These are phyloP conservation scores for Tilletiaria anomala DNA, from an alignment of 1,284 basidiomycete species.

Conservation along the genomic window DNA sequence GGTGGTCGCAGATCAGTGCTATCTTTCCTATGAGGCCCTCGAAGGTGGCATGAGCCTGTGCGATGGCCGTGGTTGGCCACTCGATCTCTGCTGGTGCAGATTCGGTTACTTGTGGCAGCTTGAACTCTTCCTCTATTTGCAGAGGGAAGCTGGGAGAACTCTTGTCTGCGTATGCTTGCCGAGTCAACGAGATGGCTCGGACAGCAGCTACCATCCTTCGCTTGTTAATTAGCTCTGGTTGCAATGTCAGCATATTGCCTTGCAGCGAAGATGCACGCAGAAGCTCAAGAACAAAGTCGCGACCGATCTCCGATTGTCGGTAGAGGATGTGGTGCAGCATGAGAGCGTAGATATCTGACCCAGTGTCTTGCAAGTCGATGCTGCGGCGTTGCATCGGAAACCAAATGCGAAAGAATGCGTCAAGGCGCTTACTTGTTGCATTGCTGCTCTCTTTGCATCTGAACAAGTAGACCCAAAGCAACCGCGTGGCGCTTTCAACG, in stretches of 20 bases:
- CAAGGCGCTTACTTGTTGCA: slow-evolving; percentile 62
- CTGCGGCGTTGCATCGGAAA: slow-evolving; percentile 57
- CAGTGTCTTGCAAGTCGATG: slow-evolving; percentile 59
- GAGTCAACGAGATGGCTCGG: slow-evolving; percentile 63
- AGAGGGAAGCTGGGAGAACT: slow-evolving; percentile 56
- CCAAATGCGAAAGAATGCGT: slow-evolving; percentile 60
- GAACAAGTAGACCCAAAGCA: slow-evolving; percentile 88
- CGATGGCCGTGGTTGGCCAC: slow-evolving; percentile 61
- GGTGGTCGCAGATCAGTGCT: slow-evolving; percentile 52
- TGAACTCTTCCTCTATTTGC: too few relatives aligned
- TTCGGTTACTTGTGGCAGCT: too few relatives aligned
- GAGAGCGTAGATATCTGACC: slow-evolving; percentile 60
- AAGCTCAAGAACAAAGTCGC: slow-evolving; percentile 54
- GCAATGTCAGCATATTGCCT: slow-evolving; percentile 24
- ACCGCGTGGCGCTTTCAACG: slow-evolving; percentile 66
- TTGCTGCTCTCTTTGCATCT: slow-evolving; percentile 74
- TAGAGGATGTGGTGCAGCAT: slow-evolving; percentile 70
- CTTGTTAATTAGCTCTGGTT: slow-evolving; percentile 25
- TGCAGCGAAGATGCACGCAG: slow-evolving; percentile 19
- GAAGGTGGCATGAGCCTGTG: slow-evolving; percentile 58
- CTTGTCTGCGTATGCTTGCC: slow-evolving; percentile 46
- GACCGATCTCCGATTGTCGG: slow-evolving; percentile 72
- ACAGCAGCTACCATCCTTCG: slow-evolving; percentile 56
- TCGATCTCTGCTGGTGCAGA: too few relatives aligned
- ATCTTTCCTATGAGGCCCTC: slow-evolving; percentile 53